Conservation (phyloP, 2,329 filamentous ascomycete genomes). For the Pseudohalonectria lignicola region DNA sequence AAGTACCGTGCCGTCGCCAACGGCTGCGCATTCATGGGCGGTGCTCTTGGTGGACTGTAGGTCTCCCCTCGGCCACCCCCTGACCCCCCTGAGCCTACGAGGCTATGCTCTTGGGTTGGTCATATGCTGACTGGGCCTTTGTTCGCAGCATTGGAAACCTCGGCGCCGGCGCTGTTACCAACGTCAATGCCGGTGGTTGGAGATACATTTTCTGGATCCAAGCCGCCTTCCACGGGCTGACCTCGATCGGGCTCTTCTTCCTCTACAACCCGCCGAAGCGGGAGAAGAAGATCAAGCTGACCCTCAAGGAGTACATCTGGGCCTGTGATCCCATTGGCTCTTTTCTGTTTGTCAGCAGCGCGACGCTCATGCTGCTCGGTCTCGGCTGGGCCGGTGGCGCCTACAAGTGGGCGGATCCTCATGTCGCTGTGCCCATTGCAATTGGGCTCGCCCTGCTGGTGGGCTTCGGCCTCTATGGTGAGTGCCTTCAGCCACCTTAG, state of each 20-base stretch:
- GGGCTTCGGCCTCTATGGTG: conserved; percentile 27
- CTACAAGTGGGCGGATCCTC: conserved; percentile 25
- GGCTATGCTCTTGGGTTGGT: neutral
- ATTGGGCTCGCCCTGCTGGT: conserved; percentile 28
- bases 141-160: conserved; percentile 31
- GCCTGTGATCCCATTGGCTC: conserved; percentile 36
- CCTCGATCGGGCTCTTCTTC: conserved; percentile 31
- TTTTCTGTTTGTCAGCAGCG: conserved; percentile 27
- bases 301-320: conserved; percentile 28
- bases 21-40: conserved; percentile 38
- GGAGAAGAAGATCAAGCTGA: conserved; percentile 23
- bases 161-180: conserved; percentile 40
- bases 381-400: conserved; percentile 33
- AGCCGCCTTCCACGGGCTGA: conserved; percentile 37
- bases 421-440: conserved; percentile 27
- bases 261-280: conserved; percentile 34
- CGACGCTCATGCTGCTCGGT: conserved; percentile 30
- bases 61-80: conserved; percentile 13
- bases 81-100: neutral
- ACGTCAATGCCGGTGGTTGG: conserved; percentile 34
- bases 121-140: neutral
- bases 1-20: conserved; percentile 46
- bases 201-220: conserved; percentile 49
- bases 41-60: conserved; percentile 39
- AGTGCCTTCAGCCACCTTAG: too few relatives aligned